Conservation (phyloP, 2,329 filamentous ascomycete genomes). For the Talaromyces verruculosus region DNA sequence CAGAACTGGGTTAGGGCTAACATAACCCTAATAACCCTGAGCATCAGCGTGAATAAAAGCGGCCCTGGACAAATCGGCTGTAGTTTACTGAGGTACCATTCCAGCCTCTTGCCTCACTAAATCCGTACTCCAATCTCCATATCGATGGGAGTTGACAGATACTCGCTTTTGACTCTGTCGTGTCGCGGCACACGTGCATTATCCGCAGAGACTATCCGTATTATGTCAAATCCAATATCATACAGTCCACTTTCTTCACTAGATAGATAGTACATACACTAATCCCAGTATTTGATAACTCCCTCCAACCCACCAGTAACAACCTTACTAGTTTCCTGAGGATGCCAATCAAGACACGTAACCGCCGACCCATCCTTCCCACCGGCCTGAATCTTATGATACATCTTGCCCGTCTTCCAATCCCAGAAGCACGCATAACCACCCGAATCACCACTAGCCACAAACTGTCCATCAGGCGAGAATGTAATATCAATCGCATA, state of each 20-base stretch:
- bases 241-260: not conserved
- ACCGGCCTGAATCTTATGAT: conserved; percentile 82
- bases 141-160: not conserved
- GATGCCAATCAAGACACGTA: conserved; percentile 90
- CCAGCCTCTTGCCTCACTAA: too few relatives aligned
- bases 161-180: not conserved
- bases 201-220: not conserved
- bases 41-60: too few relatives aligned
- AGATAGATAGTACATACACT: conserved; percentile 26
- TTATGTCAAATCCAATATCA: not conserved
- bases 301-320: conserved; percentile 88
- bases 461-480: conserved; percentile 87
- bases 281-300: conserved; percentile 91
- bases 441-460: conserved; percentile 80
- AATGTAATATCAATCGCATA: conserved; percentile 88
- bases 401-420: conserved; percentile 99
- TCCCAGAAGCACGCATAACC: conserved; percentile 97
- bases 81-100: too few relatives aligned
- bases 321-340: conserved; percentile 94
- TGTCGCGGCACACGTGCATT: not conserved
- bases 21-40: too few relatives aligned
- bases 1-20: too few relatives aligned
- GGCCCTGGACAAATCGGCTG: too few relatives aligned
- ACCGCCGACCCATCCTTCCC: conserved; percentile 70
- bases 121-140: not conserved